Conservation (phyloP, 257 asterid genomes). For the Solanum dulcamara region DNA sequence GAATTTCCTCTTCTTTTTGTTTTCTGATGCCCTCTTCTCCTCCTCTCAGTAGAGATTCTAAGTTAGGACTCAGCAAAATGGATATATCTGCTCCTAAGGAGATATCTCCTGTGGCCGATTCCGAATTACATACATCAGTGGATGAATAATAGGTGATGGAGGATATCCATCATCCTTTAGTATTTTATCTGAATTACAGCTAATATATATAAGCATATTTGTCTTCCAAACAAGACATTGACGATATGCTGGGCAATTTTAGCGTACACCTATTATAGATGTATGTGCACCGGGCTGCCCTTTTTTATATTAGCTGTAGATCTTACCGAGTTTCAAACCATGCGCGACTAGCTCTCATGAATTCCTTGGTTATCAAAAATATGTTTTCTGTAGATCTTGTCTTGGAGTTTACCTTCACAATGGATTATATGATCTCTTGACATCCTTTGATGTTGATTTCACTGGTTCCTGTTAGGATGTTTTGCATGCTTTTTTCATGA, state of each 20-base stretch:
- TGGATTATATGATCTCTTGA: not conserved
- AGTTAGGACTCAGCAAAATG: not conserved
- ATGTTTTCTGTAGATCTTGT: not conserved
- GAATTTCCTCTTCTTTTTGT: not conserved
- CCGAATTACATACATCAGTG: not conserved
- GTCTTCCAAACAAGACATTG: too few species aligned
- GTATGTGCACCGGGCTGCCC: too few species aligned
- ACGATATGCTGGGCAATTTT: too few species aligned
- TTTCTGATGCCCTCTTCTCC: not conserved
- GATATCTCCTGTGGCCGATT: not conserved
- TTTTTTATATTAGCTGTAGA: not conserved
- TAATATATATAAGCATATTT: too few species aligned
- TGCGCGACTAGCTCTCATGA: not conserved
- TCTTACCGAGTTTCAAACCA: not conserved
- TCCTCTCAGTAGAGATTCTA: not conserved
- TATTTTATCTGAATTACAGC: not conserved
- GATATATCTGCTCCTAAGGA: not conserved
- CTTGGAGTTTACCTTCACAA: not conserved
- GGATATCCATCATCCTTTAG: not conserved
- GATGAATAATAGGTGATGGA: not conserved
- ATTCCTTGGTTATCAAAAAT: not conserved
- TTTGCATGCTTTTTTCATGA: not conserved
- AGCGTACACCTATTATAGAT: too few species aligned
- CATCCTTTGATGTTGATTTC: not conserved
- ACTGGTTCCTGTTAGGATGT: not conserved